Percentiles rank a stretch among this genome's conserved stretches.
Evolutionary conservation across 2,329 filamentous ascomycete genomes (phyloP).

Genomic region (Lecanosticta acicola): DNA sequence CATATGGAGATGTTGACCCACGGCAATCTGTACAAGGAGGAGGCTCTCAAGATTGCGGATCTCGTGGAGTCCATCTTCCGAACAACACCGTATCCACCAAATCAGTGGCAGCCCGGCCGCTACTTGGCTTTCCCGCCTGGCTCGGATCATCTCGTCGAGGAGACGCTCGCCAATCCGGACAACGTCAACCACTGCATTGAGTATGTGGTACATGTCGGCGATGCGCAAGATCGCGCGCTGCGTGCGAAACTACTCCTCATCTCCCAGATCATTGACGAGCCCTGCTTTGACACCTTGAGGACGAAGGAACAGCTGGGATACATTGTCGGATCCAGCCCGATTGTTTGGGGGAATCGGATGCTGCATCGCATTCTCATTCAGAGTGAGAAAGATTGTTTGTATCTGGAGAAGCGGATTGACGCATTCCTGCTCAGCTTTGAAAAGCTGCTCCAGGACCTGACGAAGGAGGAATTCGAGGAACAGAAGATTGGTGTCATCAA

Average conservation of each 20-base stretch:
- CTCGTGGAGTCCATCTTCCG: slow-evolving; percentile 73
- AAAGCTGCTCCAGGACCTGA: slow-evolving; percentile 66
- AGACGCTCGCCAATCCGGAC: slow-evolving; percentile 72
- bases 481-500: slow-evolving; percentile 87
- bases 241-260: slow-evolving; percentile 75
- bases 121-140: slow-evolving; percentile 73
- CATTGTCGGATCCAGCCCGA: slow-evolving; percentile 79
- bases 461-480: slow-evolving; percentile 75
- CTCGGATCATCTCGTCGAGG: slow-evolving; percentile 77
- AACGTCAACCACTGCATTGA: slow-evolving; percentile 64
- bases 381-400: slow-evolving; percentile 78
- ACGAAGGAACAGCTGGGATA: slow-evolving; percentile 98
- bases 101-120: slow-evolving; percentile 74
- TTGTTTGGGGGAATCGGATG: slow-evolving; percentile 64
- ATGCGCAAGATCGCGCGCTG: slow-evolving; percentile 55
- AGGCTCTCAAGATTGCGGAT: slow-evolving; percentile 78
- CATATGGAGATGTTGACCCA: slow-evolving; percentile 85
- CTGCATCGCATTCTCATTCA: slow-evolving; percentile 89
- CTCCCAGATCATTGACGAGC: slow-evolving; percentile 87
- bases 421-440: slow-evolving; percentile 68
- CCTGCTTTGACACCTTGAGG: slow-evolving; percentile 86
- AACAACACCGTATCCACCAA: slow-evolving; percentile 64
- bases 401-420: slow-evolving; percentile 82
- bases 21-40: slow-evolving; percentile 91
- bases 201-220: slow-evolving; percentile 42